Evolutionary conservation across 345 rosid species (phyloP).

Genomic region (Aquilaria yunnanensis): DNA sequence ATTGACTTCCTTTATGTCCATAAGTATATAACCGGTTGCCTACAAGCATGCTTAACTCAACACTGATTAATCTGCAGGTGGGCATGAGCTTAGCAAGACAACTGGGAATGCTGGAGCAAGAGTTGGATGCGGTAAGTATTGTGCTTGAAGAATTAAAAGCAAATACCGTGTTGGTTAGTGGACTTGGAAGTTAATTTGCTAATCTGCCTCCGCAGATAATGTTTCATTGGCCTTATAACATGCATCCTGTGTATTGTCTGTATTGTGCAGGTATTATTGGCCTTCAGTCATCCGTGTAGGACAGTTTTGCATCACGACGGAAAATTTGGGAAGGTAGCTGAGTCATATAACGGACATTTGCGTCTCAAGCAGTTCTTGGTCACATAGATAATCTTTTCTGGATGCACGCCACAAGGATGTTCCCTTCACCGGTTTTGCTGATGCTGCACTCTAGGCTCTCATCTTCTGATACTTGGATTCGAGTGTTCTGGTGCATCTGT

Average conservation of each 20-base stretch:
- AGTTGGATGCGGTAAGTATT: slow-evolving; percentile 73
- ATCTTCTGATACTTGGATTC: no score
- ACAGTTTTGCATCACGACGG: no score
- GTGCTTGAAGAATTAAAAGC: not conserved
- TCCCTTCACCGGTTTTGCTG: no score
- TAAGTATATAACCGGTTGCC: no score
- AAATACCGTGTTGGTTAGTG: not conserved
- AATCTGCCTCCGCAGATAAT: not conserved
- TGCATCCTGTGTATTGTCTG: slow-evolving; percentile 8
- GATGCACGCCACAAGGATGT: no score
- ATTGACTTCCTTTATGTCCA: no score
- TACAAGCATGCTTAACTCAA: not conserved
- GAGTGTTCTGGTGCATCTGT: no score
- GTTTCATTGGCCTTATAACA: not conserved
- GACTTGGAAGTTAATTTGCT: not conserved
- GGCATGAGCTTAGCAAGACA: slow-evolving; percentile 85
- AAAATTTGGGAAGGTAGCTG: no score
- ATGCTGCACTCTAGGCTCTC: no score
- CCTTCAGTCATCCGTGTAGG: slow-evolving; percentile 61
- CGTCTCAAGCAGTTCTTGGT: no score
- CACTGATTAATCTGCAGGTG: slow-evolving; percentile 37
- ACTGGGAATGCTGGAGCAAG: slow-evolving; percentile 96
- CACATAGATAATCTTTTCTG: no score
- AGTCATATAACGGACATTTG: no score
- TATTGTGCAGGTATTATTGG: slow-evolving; percentile 71